Percentiles rank a stretch among this genome's conserved stretches.
phyloP scores from a whole-genome alignment of 345 rosid species.

The Lagerstroemia speciosa region DNA sequence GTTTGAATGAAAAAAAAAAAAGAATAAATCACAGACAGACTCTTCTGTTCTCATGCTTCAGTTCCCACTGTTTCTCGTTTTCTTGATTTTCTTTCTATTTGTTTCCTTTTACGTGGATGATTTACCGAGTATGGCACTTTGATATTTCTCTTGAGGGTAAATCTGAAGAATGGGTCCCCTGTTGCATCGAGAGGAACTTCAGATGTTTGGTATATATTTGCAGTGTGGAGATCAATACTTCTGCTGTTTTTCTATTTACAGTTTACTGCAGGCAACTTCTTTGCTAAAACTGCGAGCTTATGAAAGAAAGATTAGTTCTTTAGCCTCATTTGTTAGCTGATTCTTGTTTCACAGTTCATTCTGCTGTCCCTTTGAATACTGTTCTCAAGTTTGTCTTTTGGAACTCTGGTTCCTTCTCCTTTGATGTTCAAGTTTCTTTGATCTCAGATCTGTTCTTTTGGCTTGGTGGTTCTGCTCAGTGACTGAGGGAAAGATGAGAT shows the following conservation, averaged over 20 bases:
- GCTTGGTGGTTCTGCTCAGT: conserved; percentile 10
- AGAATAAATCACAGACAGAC: too few relatives aligned
- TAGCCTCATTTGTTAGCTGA: background rate
- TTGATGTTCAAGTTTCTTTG: background rate
- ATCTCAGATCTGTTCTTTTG: too few relatives aligned
- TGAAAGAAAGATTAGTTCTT: background rate
- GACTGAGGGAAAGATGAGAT: conserved; percentile 42
- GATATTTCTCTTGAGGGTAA: background rate
- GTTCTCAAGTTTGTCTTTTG: too few relatives aligned
- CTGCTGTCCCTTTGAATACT: too few relatives aligned
- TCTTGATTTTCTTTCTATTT: background rate
- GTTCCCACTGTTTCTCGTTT: background rate
- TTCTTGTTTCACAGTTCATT: background rate
- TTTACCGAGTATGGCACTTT: background rate
- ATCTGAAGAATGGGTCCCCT: conserved; percentile 1
- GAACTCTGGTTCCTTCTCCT: background rate
- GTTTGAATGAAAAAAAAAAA: too few relatives aligned
- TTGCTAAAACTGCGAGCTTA: background rate
- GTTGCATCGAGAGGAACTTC: background rate
- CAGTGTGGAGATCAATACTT: background rate
- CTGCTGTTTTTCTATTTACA: background rate
- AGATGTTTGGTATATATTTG: background rate
- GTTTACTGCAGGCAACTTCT: background rate
- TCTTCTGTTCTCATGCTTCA: too few relatives aligned
- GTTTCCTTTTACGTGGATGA: background rate